phyloP scores from a whole-genome alignment of 768 basidiomycete species.

The Lentinula detonsa region DNA sequence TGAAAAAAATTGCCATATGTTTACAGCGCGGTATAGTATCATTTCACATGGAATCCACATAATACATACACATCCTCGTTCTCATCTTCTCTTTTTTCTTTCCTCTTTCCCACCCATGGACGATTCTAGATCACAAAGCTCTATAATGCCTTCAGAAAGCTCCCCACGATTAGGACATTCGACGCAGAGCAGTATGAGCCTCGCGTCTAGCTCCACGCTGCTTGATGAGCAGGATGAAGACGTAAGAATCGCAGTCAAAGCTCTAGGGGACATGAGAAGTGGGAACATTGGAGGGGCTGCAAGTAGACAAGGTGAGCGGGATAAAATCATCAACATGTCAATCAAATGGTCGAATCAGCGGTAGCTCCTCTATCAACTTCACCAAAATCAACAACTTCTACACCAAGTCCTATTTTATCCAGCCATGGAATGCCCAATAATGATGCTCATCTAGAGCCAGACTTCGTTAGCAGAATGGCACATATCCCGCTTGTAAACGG shows the following conservation, averaged over 20 bases:
- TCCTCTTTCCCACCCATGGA: neutral
- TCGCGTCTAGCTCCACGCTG: neutral
- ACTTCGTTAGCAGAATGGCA: conserved; percentile 55
- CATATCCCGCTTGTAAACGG: conserved; percentile 67
- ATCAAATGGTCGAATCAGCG: neutral
- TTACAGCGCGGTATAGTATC: neutral
- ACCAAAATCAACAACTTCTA: conserved; percentile 9
- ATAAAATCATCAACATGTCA: neutral
- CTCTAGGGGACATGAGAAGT: conserved; percentile 74
- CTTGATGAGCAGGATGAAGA: conserved; percentile 64
- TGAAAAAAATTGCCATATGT: neutral
- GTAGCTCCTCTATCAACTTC: conserved; percentile 9
- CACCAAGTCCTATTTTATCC: conserved; percentile 29
- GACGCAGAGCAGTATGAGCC: conserved; percentile 1
- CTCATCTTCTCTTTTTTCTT: neutral
- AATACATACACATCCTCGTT: neutral
- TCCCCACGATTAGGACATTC: neutral
- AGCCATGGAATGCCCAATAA: conserved; percentile 9
- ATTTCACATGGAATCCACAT: conserved; percentile 1
- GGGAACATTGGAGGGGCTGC: conserved; percentile 17
- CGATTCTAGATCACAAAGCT: neutral
- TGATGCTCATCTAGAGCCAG: conserved; percentile 11
- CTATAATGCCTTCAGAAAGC: neutral
- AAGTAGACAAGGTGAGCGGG: conserved; percentile 7
- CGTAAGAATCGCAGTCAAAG: conserved; percentile 72